A percentile compares a stretch with the other conserved stretches of the same genome.
Evolutionary conservation across 805 yeast genomes (phyloP).

Genomic region (Sugiyamaella valdiviana): DNA sequence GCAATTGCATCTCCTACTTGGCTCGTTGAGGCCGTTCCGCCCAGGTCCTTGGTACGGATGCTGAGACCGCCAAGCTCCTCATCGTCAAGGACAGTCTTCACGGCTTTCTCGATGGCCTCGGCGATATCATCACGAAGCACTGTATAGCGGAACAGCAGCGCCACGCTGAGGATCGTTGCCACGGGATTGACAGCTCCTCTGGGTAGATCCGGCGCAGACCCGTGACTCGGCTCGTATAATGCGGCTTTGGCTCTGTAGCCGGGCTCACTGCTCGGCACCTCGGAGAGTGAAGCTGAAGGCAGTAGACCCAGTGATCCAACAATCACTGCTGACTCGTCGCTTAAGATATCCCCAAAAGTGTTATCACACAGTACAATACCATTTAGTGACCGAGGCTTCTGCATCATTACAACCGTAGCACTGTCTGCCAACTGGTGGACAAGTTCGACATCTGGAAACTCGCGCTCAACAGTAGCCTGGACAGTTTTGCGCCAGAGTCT

Average conservation of each 20-base stretch:
- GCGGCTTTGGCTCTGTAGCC: slow-evolving; percentile 49
- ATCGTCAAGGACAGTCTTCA: slow-evolving; percentile 79
- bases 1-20: slow-evolving; percentile 14
- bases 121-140: slow-evolving; percentile 78
- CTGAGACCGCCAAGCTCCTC: slow-evolving; percentile 25
- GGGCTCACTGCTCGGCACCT: slow-evolving; percentile 76
- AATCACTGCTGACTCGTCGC: slow-evolving; percentile 94
- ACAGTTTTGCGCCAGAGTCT: slow-evolving; percentile 93
- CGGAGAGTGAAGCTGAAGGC: slow-evolving; percentile 90
- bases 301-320: slow-evolving; percentile 93
- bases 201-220: slow-evolving; percentile 97
- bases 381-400: slow-evolving; percentile 80
- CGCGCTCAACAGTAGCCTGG: slow-evolving; percentile 68
- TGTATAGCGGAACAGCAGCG: slow-evolving; percentile 93
- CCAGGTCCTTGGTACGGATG: slow-evolving; percentile 84
- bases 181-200: slow-evolving; percentile 84
- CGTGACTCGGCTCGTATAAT: slow-evolving; percentile 98
- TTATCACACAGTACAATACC: slow-evolving; percentile 87
- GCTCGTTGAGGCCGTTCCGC: slow-evolving; percentile 73
- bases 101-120: slow-evolving; percentile 85
- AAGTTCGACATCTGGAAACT: slow-evolving; percentile 77
- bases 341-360: slow-evolving; percentile 95
- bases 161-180: slow-evolving; percentile 95
- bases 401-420: slow-evolving; percentile 95
- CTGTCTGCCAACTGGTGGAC: slow-evolving; percentile 95